A percentile compares a stretch with the other conserved stretches of the same genome.
These are phyloP conservation scores for Pterocarpus santalinus DNA, from an alignment of 306 rosid genomes.

Conservation along the genomic window DNA sequence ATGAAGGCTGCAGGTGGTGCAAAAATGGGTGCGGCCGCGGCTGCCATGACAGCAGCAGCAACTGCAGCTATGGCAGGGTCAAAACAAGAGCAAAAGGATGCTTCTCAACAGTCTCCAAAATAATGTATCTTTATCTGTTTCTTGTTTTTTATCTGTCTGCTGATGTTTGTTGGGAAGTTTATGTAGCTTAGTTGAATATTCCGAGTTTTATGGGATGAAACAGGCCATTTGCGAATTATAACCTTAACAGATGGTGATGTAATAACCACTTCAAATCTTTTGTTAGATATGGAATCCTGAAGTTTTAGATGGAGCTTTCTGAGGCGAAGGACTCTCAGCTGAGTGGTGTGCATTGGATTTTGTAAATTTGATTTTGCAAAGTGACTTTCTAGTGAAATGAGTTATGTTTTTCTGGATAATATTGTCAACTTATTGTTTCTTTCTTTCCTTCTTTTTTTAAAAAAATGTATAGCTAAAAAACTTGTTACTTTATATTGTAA, in stretches of 20 bases:
- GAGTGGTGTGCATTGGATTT: slow-evolving; percentile 7
- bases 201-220: slow-evolving; percentile 39
- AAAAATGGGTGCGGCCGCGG: slow-evolving; percentile 84
- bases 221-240: slow-evolving; percentile 21
- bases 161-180: slow-evolving; percentile 24
- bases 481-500: no score
- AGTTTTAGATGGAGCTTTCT: slow-evolving; percentile 34
- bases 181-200: slow-evolving; percentile 50
- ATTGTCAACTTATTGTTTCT: neutral
- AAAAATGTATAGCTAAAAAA: no score
- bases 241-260: slow-evolving; percentile 41
- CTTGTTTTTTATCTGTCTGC: neutral
- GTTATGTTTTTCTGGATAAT: neutral
- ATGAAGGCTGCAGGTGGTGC: slow-evolving; percentile 91
- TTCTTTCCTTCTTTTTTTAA: no score
- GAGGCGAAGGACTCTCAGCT: slow-evolving; percentile 17
- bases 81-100: slow-evolving; percentile 67
- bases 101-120: slow-evolving; percentile 54
- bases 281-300: neutral
- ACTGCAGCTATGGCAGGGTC: slow-evolving; percentile 75
- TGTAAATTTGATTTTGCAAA: neutral
- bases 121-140: slow-evolving; percentile 15
- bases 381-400: neutral
- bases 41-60: slow-evolving; percentile 91
- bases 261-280: slow-evolving; percentile 23